These are phyloP conservation scores for Aspergillaceae sp. DNA, from an alignment of 2,329 filamentous ascomycete species.

Conservation along the genomic window DNA sequence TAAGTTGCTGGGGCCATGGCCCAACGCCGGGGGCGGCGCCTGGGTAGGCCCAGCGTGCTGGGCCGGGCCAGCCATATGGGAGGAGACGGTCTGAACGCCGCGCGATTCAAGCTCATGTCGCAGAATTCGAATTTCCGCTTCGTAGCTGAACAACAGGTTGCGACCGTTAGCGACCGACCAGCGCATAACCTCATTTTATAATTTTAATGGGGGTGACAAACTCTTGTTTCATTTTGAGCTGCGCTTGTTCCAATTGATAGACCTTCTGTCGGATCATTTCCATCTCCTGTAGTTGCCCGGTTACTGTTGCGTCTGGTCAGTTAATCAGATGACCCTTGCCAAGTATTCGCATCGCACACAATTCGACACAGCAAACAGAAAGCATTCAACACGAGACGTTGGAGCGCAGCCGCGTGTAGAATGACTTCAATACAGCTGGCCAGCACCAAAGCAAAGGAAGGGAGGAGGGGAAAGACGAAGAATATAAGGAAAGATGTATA, in stretches of 20 bases:
- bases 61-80: slow-evolving; percentile 62
- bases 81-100: slow-evolving; percentile 54
- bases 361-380: background rate
- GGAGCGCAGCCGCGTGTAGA: background rate
- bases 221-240: slow-evolving; percentile 85
- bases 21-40: slow-evolving; percentile 75
- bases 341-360: background rate
- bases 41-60: slow-evolving; percentile 74
- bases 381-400: background rate
- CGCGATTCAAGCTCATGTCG: slow-evolving; percentile 76
- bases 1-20: slow-evolving; percentile 78
- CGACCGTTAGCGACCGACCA: slow-evolving; percentile 11
- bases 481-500: slow-evolving; percentile 3
- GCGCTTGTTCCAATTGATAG: slow-evolving; percentile 82
- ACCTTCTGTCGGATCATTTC: slow-evolving; percentile 90
- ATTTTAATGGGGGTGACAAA: slow-evolving; percentile 40
- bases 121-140: slow-evolving; percentile 78
- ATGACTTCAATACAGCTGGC: too few relatives aligned
- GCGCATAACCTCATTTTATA: background rate
- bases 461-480: background rate
- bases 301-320: slow-evolving; percentile 50
- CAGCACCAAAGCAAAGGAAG: background rate
- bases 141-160: slow-evolving; percentile 56
- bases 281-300: slow-evolving; percentile 87
- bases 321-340: slow-evolving; percentile 4